Base-by-base conservation (phyloP, 805 yeast species). In the Clavispora carvajalis region DNA sequence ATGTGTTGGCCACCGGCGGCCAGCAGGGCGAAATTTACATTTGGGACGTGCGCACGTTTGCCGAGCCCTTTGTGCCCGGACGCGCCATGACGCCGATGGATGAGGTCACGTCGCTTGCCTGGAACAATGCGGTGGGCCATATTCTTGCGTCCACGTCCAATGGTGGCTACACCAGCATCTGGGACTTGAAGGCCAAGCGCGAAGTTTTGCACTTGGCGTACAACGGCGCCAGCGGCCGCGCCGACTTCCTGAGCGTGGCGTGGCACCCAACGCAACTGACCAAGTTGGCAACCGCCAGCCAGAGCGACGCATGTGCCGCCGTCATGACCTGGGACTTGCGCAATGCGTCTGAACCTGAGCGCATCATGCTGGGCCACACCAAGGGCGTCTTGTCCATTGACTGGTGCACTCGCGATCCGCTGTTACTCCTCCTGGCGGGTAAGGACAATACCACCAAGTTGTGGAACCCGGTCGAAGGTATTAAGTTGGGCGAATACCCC, bases 181-280 rank as follows among this genome's bases (percentile, higher is more conserved):
- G 97, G 97, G 98, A 93, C 64, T 70, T 90, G 49, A 85, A 85
- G 56, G 80, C 89, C 30, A 83, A 82, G 58, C 78, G 87, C 55
- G 97, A 91, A 64, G 95, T 91, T 18, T 68, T 93, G 46, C 96
- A 88, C 60, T 73, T 93, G 58, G 76, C 80, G 41, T 86, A 87
- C 61, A 69, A 80, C 17, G 79, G 82, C 7, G 66, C 77, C 10
- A 52, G 59, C 16, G 74, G 72, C 33, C 76, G 83, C 55, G 82
- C 89, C 18, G 82, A 82, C 41, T 74, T 91, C 37, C 79, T 95
- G 25, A 75, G 77, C 45, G 95, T 93, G 11, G 88, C 83, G 43
- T 93, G 99, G 99, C 97, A 93, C 62, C 99, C 99, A 41, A 66
- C 75, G 33, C 82, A 82, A 64, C 79, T 91, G 43, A 91, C 98